Base-by-base conservation (phyloP, 768 basidiomycete genomes). In the Omphalotus guepiniiformis region DNA sequence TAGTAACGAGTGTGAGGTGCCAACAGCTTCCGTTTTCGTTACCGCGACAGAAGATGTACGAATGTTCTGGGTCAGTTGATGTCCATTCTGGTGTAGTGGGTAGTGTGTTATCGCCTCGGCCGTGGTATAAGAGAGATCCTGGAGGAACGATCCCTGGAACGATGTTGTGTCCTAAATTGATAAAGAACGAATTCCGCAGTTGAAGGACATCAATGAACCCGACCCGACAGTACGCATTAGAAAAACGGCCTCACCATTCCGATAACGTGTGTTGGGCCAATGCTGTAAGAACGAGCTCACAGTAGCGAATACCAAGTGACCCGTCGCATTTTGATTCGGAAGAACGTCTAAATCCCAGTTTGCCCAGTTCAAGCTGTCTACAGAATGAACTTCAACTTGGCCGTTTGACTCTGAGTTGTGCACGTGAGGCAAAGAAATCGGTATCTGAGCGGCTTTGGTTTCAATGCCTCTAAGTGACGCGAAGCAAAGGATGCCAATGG, bases 1-100 rank as follows among this genome's bases (percentile, higher is more conserved):
- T 60, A 6, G 64, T 46, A 5, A 65, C 63, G 4, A 71, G 49
- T 3, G 70, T 73, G 16, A 73, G 58, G 13, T 68, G 70, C 69
- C 70, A 61, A 36, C 63, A 64, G 15, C 53, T 38, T 4, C 21
- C 19, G 4, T 25, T 39, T 29, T 19, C 63, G 61, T 6, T 60
- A 2, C 45, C 46, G 5, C 53, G 29, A 50, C 74, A 74, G 50
- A 75, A 74, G 5, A 70, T 0, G 19, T 66, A 64, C 0, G 58
- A 44, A 34, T 59, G 58, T 41, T 61, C 59, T 12, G 56, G 56
- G 34, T 61, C 53, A 3, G 51, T 53, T 6, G 59, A 50, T 3
- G 49, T 44, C 58, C 59, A 61, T 32, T 54, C 55, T 8, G 56
- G 54, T 16, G 13, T 36, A n/a, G 30, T 36, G 6, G 59, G 53